Evolutionary conservation across 257 asterid species (phyloP).

Genomic region (Forsythia suspensa): DNA sequence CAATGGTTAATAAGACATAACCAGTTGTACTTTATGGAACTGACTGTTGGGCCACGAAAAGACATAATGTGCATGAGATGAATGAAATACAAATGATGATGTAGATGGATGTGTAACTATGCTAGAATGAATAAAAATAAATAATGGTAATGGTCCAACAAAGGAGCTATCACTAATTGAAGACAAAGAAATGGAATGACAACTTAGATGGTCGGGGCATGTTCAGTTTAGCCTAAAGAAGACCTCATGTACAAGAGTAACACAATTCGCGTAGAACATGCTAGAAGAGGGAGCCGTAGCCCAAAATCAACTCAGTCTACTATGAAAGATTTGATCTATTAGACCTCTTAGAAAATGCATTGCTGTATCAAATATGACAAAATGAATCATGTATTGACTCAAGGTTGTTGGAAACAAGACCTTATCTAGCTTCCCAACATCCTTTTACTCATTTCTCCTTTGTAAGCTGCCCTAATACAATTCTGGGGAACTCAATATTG

Average conservation of each 20-base stretch:
- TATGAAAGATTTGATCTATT: not conserved
- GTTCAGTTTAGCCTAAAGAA: not conserved
- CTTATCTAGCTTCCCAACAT: not conserved
- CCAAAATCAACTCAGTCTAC: not conserved
- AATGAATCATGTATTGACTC: not conserved
- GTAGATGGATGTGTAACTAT: not conserved
- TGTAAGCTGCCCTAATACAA: not conserved
- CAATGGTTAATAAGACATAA: not conserved
- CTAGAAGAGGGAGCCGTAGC: not conserved
- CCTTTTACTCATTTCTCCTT: not conserved
- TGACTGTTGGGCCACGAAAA: not conserved
- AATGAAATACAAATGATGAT: not conserved
- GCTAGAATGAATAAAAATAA: not conserved
- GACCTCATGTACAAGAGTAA: not conserved
- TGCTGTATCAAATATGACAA: not conserved
- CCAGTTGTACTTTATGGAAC: not conserved
- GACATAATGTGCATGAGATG: not conserved
- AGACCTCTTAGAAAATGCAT: not conserved
- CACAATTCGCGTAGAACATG: not conserved
- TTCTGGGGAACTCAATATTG: not conserved
- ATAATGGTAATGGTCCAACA: not conserved
- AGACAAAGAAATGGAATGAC: not conserved
- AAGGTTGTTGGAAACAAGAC: not conserved
- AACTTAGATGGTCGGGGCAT: not conserved
- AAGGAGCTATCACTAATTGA: not conserved